phyloP scores from a whole-genome alignment of 208 protist species.

The Tritrichomonas foetus region DNA sequence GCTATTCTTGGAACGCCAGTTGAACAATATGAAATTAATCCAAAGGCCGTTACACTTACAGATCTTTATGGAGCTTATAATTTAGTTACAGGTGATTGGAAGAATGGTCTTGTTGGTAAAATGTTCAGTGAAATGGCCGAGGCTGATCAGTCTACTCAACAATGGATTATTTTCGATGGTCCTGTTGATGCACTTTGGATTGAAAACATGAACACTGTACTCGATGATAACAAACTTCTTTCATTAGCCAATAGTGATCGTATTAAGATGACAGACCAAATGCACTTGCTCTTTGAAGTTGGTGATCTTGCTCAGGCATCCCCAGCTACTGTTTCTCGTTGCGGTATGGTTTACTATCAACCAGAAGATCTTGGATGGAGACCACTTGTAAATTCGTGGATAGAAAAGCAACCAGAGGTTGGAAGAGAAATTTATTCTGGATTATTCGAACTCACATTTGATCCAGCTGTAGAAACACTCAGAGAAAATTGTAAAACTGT shows the following conservation, averaged over 20 bases:
- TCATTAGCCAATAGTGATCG: conserved; percentile 88
- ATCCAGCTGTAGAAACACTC: background rate
- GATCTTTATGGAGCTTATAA: conserved; percentile 89
- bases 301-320: conserved; percentile 89
- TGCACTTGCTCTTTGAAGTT: conserved; percentile 94
- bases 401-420: conserved; percentile 20
- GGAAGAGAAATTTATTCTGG: background rate
- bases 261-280: conserved; percentile 77
- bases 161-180: conserved; percentile 95
- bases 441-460: background rate
- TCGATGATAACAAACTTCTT: conserved; percentile 95
- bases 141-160: conserved; percentile 57
- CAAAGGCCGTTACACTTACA: conserved; percentile 85
- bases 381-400: background rate
- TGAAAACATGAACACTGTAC: conserved; percentile 97
- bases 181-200: conserved; percentile 97
- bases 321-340: conserved; percentile 93
- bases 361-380: conserved; percentile 77
- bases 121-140: conserved; percentile 73
- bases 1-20: conserved; percentile 45
- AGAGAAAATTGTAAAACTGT: conserved; percentile 13
- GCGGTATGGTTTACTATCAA: conserved; percentile 94
- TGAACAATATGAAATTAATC: conserved; percentile 83
- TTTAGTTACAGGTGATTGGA: conserved; percentile 69
- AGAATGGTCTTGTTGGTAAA: conserved; percentile 65